These are phyloP conservation scores for Sisymbrium altissimum DNA, from an alignment of 345 rosid species.

Conservation along the genomic window DNA sequence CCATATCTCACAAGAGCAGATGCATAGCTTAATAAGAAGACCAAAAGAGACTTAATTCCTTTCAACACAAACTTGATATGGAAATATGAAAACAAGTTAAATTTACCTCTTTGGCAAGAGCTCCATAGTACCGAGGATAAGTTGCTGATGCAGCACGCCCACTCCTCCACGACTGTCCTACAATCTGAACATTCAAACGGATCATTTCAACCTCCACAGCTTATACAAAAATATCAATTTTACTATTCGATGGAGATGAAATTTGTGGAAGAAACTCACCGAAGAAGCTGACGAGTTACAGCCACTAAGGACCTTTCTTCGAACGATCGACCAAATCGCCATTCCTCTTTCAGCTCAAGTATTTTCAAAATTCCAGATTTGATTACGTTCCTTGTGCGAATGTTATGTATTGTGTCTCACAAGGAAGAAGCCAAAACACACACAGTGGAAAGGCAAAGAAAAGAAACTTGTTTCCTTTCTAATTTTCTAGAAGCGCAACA, in stretches of 20 bases:
- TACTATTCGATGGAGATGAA: too few species aligned
- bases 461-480: background rate
- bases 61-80: background rate
- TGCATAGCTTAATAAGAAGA: too few species aligned
- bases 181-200: background rate
- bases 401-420: background rate
- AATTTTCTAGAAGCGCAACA: background rate
- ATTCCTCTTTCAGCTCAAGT: slow-evolving; percentile 3
- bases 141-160: slow-evolving; percentile 7
- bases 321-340: slow-evolving; percentile 35
- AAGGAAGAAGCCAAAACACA: background rate
- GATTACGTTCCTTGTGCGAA: background rate
- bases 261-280: slow-evolving; percentile 22
- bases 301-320: slow-evolving; percentile 27
- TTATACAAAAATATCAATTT: too few species aligned
- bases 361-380: background rate
- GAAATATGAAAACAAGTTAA: background rate
- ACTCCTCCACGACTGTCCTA: slow-evolving; percentile 25
- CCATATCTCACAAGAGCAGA: background rate
- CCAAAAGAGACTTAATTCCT: too few species aligned
- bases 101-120: slow-evolving; percentile 10
- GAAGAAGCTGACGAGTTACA: slow-evolving; percentile 21
- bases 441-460: background rate
- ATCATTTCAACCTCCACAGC: background rate
- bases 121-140: slow-evolving; percentile 20